Base-by-base conservation (phyloP, 2,329 filamentous ascomycete genomes). In the Ceratocystis colombiana region DNA sequence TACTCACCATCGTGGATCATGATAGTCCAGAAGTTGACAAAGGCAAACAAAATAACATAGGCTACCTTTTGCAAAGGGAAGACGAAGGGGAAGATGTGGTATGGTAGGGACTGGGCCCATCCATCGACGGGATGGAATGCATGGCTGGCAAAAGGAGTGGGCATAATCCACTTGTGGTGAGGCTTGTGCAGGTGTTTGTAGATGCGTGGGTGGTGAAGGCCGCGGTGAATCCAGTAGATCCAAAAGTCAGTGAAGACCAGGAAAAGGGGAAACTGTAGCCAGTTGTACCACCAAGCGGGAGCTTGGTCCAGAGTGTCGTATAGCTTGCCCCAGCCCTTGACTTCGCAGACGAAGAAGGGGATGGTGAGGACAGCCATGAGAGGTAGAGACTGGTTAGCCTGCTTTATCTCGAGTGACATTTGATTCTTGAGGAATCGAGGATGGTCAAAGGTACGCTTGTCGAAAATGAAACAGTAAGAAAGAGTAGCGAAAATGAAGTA, bases 101-200 rank as follows among this genome's bases (percentile, higher is more conserved):
- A 97, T 0, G 93, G 93, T 61, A 96, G 75, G 68, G 88, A 89
- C 79, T 97, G 93, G 10, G 86, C 82, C 77, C 88, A 96, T 73
- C 93, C 93, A 73, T 97, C 93, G 64, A 96, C 75, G 0, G 93
- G 92, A 79, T 97, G 91, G 83, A 97, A 97, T 67, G 93, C 93
- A 74, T 96, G 89, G 71, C 88, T 91, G 53, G 93, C 92, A 75
- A 85, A 96, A 0, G 93, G 93, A 2, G 90, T 96, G 2, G 93
- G 93, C 90, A 96, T 95, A 77, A 97, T 96, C 93, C 93, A 97
- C 80, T 96, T 96, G 85, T 97, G 93, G 78, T 97, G 93, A 70
- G 91, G 88, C 84, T 97, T 97, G 84, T 97, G 93, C 62, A 96
- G 82, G 70, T 80, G 80, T 80, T 92, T 95, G 84, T 97, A 97